Base-by-base conservation (phyloP, 2,329 filamentous ascomycete species). In the Colletotrichum spinosum region DNA sequence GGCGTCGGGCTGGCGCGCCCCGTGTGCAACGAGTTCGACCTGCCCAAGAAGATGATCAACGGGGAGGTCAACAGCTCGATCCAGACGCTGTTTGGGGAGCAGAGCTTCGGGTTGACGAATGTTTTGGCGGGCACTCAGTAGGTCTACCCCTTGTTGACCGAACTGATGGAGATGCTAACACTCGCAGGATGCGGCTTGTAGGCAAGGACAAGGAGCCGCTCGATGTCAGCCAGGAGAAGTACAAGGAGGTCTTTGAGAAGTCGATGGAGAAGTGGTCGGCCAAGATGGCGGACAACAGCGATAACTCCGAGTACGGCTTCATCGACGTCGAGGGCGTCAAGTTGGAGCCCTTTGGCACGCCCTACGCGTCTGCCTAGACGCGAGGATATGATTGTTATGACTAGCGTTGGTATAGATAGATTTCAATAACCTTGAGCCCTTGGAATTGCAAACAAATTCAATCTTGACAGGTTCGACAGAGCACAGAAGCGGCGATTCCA, bases 1-100 rank as follows among this genome's bases (percentile, higher is more conserved):
- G 88, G 88, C 17, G 78, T 90, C 8, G 88, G 88, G 0, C 76
- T 91, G 17, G 89, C 65, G 2, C 69, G 78, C 2, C 78, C 80
- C 0, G 69, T 72, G 0, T 65, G 71, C 1, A 71, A 75, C 8
- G 79, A 81, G 65, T 70, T 72, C 25, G 72, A 74, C 10, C 44
- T 76, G 12, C 70, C 73, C 1, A 60, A 58, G 15, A 74, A 73
- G 62, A 59, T 76, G 7, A 54, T 75, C 0, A 72, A 76, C 1
- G 79, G 80, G 6, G 77, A 76, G n/a, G 79, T 79, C 6, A 78
- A 77, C 12, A 81, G 81, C 0, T 84, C 84, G 0, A 81, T 89
- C 56, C 71, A 84, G 55, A 73, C 77, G 60, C 69, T 78, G 38
- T 66, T 84, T 2, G 82, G 84, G 52, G 80, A 86, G 44, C 76